Base-by-base conservation (phyloP, 768 basidiomycete genomes). In the Tremella mesenterica region DNA sequence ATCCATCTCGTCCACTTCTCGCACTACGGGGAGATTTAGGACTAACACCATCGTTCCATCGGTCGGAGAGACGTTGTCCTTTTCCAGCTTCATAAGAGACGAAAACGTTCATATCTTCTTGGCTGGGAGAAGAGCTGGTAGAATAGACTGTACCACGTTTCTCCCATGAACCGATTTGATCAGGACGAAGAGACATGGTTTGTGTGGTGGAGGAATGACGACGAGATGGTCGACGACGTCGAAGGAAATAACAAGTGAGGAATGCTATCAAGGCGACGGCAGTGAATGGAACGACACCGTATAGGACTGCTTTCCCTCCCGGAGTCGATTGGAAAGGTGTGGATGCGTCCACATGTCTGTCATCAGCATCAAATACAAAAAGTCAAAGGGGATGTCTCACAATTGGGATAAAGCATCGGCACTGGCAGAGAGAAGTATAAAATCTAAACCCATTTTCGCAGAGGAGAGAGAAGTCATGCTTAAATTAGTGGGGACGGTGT, bases 401-500 rank as follows among this genome's bases (percentile, higher is more conserved):
- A 63, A 28, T 27, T 53, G 25, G 25, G 58, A 56, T 0, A 61
- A n/a, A 16, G 51, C 54, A 16, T 51, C 44, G 14, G 49, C 12
- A 50, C 56, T 52, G 10, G 60, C 48, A 21, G 60, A 64, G 6
- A 66, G 39, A 13, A 66, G 28, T 7, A 67, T 49, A 46, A 65
- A 65, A 47, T 66, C 63, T 8, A 70, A n/a, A 0, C 61, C 36
- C 58, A 65, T 56, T 53, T 57, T 61, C 29, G 50, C 46, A 13
- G 54, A 30, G n/a, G 53, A 58, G 9, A 64, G 48, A 31, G 59
- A 65, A 27, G 63, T 65, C 53, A 70, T 51, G 20, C 52, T 54
- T 12, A 70, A 46, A 16, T 54, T 58, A 20, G 47, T 53, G 13
- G 23, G 21, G 1, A 18, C n/a, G 8, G 33, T 23, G 1, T 53